Evolutionary conservation across 1,139 yeast species (phyloP), one percentile per base, ranked within the genome.

Genomic region (Sugiyamaella paludigena): DNA sequence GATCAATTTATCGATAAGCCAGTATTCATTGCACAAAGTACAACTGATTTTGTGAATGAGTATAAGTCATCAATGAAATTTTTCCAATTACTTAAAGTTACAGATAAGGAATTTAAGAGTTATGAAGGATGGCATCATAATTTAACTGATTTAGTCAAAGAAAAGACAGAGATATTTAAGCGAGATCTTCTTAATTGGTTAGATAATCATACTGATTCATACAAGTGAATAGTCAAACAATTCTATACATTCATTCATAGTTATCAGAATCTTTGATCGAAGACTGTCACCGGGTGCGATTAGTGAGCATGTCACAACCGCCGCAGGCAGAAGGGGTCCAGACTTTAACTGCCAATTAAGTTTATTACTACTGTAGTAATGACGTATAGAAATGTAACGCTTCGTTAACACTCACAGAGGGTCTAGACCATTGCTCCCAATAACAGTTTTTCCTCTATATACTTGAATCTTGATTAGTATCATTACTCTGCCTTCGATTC

Each of bases 21-120:
- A 33, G 61, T 82, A 2, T 66, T 82, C 36, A 67, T 85, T 9
- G 59, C 77, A 48, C 86, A 80, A 58, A 86, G 87, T 16, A 67
- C 69, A 13, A 70, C 61, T 35, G 83, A 81, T 64, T 53, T 59
- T 46, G 72, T 86, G 59, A 84, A 84, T 62, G 80, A 78, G 64
- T 70, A 75, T 44, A 70, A 70, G 12, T 86, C 80, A 2, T 73
- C 86, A 7, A 66, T 73, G 55, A 64, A 69, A 51, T 84, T 83
- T 58, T 64, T 71, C 50, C 60, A 66, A 0, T 56, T 73, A 47
- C 65, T 77, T 37, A 60, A 65, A 26, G 60, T 67, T 9, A 44
- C 55, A 2, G 75, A 70, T 52, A 68, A 67, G 49, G 55, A 69
- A 41, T 61, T 75, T 47, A 56, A 62, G 40, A 49, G 64, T 8